A percentile compares a stretch with the other conserved stretches of the same genome.
Conservation (phyloP, 2,329 filamentous ascomycete species). For the Colletotrichum sp. region DNA sequence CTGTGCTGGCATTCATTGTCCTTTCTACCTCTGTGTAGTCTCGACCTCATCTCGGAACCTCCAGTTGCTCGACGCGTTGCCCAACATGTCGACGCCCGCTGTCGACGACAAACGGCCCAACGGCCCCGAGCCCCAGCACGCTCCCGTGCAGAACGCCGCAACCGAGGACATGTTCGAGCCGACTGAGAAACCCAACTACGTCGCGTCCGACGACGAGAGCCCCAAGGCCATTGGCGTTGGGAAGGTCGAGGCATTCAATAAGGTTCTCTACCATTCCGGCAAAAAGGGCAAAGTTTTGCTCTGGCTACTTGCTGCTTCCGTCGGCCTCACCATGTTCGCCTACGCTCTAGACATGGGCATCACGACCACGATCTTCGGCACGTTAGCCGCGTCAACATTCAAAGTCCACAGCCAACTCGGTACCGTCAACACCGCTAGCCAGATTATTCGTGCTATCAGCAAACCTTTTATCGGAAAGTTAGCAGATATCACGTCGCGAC, state of each 20-base stretch:
- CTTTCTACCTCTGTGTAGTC: background rate
- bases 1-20: accelerated
- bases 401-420: conserved; percentile 34
- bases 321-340: conserved; percentile 41
- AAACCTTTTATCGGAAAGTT: conserved; percentile 44
- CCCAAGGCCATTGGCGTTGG: conserved; percentile 30
- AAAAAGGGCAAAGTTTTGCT: conserved; percentile 35
- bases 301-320: conserved; percentile 36
- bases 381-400: conserved; percentile 38
- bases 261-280: conserved; percentile 42
- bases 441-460: conserved; percentile 42
- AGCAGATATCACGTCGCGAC: conserved; percentile 41
- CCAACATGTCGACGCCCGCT: background rate
- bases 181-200: background rate
- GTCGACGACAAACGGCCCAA: background rate
- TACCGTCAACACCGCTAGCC: conserved; percentile 34
- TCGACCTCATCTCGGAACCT: background rate
- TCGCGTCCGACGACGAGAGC: background rate
- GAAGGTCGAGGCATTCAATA: conserved; percentile 43
- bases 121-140: background rate
- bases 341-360: conserved; percentile 43
- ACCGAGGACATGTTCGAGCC: background rate
- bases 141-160: background rate
- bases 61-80: background rate
- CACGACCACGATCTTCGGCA: conserved; percentile 37